Base-by-base conservation (phyloP, 73 alveolate genomes). In the Paramecium tetraurelia region DNA sequence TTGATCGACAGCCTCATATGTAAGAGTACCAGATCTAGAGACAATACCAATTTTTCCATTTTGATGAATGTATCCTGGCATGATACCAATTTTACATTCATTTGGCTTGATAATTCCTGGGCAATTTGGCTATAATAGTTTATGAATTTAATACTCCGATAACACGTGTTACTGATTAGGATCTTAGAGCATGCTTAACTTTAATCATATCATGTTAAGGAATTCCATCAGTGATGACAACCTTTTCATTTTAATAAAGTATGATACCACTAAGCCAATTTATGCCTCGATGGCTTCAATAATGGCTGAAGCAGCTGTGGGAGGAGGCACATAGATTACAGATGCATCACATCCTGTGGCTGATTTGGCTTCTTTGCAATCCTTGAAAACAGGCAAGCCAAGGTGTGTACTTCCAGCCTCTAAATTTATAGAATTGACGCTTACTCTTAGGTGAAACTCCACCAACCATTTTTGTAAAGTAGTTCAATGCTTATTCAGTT, bases 61-160 rank as follows among this genome's bases (percentile, higher is more conserved):
- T 88, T 95, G 92, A 97, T 97, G 99, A 70, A 96, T 94, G 87
- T 92, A 93, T 58, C 99, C 99, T 29, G 99, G 99, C 99, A 98
- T 98, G 92, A 98, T 98, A 58, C 99, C 99, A 70, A 98, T 98
- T 95, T 98, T 98, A 96, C 99, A 97, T 93, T 98, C 99, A 20
- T 96, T 97, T 7, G 99, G 99, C 96, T 98, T 98, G 92, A 98
- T 98, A 96, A 98, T 96, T 70, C 99, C 99, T 75, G 99, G 99
- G 92, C 99, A 97, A 92, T 96, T 96, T n/a, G 99, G 99, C 86
- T 72, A 35, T 14, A 53, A n/a, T 18, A n/a, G 2, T 35, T 36
- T 5, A 72, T 36, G 35, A 33, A 24, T 35, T 11, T 36, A 9
- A 33, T 72, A 72, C 86, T 85, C 99, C 99, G 53, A 98, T 98